These are phyloP conservation scores for Spatholobus suberectus DNA, from an alignment of 306 rosid species.

Conservation along the genomic window DNA sequence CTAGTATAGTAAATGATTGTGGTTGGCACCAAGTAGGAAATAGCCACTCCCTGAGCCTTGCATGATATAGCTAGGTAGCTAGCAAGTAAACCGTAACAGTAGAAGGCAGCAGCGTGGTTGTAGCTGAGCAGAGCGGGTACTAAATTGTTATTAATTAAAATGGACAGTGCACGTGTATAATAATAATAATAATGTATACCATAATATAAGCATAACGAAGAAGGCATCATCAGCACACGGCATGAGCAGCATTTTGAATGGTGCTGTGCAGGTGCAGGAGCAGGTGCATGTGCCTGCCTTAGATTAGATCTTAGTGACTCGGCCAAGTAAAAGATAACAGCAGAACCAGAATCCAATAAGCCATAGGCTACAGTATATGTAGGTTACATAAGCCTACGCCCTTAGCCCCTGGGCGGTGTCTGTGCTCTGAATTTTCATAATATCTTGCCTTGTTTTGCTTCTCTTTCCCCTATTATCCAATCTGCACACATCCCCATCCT, in stretches of 20 bases:
- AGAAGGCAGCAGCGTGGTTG: not conserved
- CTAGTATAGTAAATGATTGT: constrained; percentile 36
- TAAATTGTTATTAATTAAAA: not conserved
- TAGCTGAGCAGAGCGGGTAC: constrained; percentile 21
- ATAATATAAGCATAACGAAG: not conserved
- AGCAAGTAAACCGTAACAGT: not conserved
- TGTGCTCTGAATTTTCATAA: not conserved
- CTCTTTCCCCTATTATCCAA: not conserved
- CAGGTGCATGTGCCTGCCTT: not conserved
- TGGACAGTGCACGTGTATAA: constrained; percentile 20
- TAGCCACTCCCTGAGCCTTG: not conserved
- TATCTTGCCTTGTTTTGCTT: not conserved
- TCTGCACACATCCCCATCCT: constrained; percentile 1
- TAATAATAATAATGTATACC: not conserved
- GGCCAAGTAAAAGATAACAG: constrained; percentile 45
- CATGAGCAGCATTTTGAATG: constrained; percentile 36
- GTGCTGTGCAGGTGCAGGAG: not conserved
- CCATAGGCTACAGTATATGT: constrained; percentile 28
- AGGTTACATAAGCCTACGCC: constrained; percentile 50
- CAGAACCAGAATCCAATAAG: constrained; percentile 43
- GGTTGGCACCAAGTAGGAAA: constrained; percentile 32
- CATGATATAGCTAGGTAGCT: not conserved
- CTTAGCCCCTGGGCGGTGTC: not conserved
- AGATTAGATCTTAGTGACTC: constrained; percentile 43
- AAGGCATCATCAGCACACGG: no score